Conservation (phyloP, 169 alveolate species). For the Fabrea salina region DNA sequence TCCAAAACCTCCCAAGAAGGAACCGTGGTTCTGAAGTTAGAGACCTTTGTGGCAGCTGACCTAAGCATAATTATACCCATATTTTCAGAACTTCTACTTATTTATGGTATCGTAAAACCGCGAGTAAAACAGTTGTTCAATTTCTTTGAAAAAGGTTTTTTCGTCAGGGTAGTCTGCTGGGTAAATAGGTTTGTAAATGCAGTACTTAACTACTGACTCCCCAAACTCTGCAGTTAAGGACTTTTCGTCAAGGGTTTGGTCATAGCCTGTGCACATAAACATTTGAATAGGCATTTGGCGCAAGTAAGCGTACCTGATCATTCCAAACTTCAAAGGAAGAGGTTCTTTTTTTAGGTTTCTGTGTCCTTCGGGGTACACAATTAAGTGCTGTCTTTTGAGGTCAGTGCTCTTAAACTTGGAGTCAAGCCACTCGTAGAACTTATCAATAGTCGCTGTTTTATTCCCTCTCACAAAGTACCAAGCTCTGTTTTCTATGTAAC, state of each 20-base stretch:
- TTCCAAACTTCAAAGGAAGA: not conserved
- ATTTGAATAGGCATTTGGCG: not conserved
- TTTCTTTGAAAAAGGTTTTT: not conserved
- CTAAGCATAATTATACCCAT: too few species aligned
- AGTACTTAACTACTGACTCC: not conserved
- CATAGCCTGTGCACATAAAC: constrained; percentile 11
- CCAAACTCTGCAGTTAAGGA: not conserved
- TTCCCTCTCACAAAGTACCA: constrained; percentile 23
- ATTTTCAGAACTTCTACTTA: too few species aligned
- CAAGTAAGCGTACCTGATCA: constrained; percentile 11
- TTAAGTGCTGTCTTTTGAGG: not conserved
- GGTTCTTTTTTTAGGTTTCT: constrained; percentile 19
- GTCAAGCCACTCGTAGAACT: constrained; percentile 20
- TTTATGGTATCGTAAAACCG: too few species aligned
- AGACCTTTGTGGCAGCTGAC: too few species aligned
- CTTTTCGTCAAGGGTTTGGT: not conserved
- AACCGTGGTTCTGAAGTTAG: too few species aligned
- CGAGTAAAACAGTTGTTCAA: not conserved
- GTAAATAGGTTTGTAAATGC: not conserved
- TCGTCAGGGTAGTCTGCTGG: not conserved
- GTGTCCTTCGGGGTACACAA: constrained; percentile 29
- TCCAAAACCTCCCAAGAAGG: too few species aligned
- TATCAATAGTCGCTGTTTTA: not conserved
- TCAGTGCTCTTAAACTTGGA: not conserved
- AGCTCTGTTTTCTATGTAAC: not conserved